Evolutionary conservation across 2,329 filamentous ascomycete species (phyloP).

Genomic region (Diaporthe humulicola): DNA sequence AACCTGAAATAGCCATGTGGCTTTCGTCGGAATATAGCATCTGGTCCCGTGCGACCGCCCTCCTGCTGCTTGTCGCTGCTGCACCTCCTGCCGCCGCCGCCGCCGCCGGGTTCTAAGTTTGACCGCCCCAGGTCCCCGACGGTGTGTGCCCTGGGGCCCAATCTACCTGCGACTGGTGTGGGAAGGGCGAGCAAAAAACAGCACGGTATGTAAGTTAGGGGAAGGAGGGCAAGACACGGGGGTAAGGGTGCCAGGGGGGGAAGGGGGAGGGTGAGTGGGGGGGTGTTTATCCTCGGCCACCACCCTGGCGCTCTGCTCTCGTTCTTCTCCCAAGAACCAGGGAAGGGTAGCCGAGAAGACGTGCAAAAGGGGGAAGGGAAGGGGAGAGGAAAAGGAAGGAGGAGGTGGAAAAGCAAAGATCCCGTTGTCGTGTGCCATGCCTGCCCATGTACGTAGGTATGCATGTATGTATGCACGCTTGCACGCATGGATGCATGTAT

Average conservation of each 20-base stretch:
- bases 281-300: not conserved
- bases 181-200: not conserved
- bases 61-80: no score
- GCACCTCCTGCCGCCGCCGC: not conserved
- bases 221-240: slow-evolving; percentile 9
- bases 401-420: slow-evolving; percentile 19
- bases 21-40: slow-evolving; percentile 33
- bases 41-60: slow-evolving; percentile 21
- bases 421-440: slow-evolving; percentile 16
- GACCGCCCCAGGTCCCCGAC: slow-evolving; percentile 11
- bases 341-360: slow-evolving; percentile 12
- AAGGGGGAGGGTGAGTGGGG: not conserved
- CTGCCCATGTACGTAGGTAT: not conserved
- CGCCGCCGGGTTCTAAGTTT: slow-evolving; percentile 14
- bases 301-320: no score
- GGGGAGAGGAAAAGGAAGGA: slow-evolving; percentile 8
- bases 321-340: not conserved
- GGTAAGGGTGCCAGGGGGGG: not conserved
- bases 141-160: not conserved
- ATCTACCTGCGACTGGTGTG: slow-evolving; percentile 33
- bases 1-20: slow-evolving; percentile 33
- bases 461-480: not conserved
- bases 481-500: slow-evolving; percentile 1
- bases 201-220: not conserved
- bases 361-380: slow-evolving; percentile 1